Conservation (phyloP, 352 stramenopile species). For the Pythium monospermum region DNA sequence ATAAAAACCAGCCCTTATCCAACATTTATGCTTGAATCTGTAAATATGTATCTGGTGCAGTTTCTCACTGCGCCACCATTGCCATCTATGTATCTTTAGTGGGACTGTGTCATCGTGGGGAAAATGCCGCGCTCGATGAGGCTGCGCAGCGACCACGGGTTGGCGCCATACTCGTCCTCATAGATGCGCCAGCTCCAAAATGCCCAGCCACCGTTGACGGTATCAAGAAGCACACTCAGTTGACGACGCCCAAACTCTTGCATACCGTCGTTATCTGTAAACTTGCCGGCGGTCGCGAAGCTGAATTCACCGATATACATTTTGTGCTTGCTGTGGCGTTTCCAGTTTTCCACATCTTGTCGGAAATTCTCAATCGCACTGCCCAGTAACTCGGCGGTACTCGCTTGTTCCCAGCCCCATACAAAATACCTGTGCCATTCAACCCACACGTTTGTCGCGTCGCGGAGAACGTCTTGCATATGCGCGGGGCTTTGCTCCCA, state of each 20-base stretch:
- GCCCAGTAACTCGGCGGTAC: slow-evolving; percentile 42
- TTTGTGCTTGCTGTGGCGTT: slow-evolving; percentile 24
- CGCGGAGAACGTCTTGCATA: slow-evolving; percentile 50
- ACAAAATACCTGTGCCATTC: slow-evolving; percentile 84
- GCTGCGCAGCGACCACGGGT: slow-evolving; percentile 61
- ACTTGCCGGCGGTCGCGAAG: slow-evolving; percentile 59
- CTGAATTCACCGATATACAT: slow-evolving; percentile 64
- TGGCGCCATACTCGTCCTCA: slow-evolving; percentile 46
- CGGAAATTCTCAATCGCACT: slow-evolving; percentile 40
- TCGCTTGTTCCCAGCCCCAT: slow-evolving; percentile 65
- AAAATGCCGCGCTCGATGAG: slow-evolving; percentile 39
- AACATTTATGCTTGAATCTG: too few relatives aligned
- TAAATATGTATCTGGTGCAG: too few relatives aligned
- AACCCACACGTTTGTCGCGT: slow-evolving; percentile 71
- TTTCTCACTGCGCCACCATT: too few relatives aligned
- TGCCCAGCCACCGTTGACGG: slow-evolving; percentile 52
- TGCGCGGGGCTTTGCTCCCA: slow-evolving; percentile 38
- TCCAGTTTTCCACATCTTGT: slow-evolving; percentile 36
- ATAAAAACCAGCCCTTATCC: too few relatives aligned
- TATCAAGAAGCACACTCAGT: slow-evolving; percentile 42
- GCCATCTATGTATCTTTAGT: too few relatives aligned
- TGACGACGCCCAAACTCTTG: slow-evolving; percentile 45
- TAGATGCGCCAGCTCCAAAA: slow-evolving; percentile 77
- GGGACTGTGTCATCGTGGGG: too few relatives aligned
- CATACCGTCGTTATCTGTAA: slow-evolving; percentile 36